phyloP scores from a whole-genome alignment of 495 filamentous ascomycete species.

The Trichoderma orchidacearum region DNA sequence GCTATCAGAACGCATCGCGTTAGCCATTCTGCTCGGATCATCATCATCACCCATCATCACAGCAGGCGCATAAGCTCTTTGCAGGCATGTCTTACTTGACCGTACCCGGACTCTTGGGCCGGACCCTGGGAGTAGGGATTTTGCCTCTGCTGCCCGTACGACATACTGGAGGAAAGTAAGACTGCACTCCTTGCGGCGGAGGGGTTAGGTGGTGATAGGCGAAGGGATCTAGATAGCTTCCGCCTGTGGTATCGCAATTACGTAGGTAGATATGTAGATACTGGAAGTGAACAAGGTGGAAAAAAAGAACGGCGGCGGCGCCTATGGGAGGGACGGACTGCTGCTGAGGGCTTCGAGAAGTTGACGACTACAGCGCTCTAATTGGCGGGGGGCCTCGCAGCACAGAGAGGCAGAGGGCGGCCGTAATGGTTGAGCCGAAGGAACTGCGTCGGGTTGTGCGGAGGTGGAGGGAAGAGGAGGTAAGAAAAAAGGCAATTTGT shows the following conservation, averaged over 20 bases:
- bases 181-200: neutral
- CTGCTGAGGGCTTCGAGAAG: neutral
- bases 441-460: neutral
- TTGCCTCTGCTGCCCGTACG: slow-evolving; percentile 21
- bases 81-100: neutral
- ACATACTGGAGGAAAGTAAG: slow-evolving; percentile 21
- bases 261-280: neutral
- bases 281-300: neutral
- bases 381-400: neutral
- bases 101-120: slow-evolving; percentile 15
- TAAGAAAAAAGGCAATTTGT: neutral
- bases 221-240: neutral
- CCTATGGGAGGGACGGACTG: neutral
- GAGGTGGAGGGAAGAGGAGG: neutral
- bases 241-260: neutral
- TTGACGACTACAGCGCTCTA: neutral
- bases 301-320: neutral
- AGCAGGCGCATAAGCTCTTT: neutral
- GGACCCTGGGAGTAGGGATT: slow-evolving; percentile 31
- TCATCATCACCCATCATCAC: neutral
- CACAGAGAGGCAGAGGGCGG: neutral
- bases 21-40: slow-evolving; percentile 14
- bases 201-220: neutral
- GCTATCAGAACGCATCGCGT: slow-evolving; percentile 2
- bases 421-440: neutral